Conservation (phyloP, 106 monocot genomes). For the Alisma plantagoaquatica region DNA sequence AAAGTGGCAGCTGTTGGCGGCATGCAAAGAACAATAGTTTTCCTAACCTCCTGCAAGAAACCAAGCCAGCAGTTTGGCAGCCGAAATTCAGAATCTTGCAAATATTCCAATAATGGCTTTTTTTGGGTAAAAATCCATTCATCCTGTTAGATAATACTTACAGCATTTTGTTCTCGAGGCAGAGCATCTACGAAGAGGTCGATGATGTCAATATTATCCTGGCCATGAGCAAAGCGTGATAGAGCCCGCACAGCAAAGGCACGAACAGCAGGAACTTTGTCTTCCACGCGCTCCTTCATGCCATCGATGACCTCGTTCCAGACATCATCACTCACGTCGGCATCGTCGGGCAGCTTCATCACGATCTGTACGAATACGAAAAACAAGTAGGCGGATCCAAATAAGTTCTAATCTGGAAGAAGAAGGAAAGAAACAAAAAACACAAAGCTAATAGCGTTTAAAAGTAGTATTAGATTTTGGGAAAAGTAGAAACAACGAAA, state of each 20-base stretch:
- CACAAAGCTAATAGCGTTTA: not conserved
- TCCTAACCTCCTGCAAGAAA: slow-evolving; percentile 82
- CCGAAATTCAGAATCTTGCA: not conserved
- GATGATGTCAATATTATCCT: slow-evolving; percentile 41
- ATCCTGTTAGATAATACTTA: slow-evolving; percentile 27
- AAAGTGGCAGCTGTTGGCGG: slow-evolving; percentile 54
- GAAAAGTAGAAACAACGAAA: not conserved
- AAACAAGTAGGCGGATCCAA: no score
- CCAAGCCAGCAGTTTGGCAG: slow-evolving; percentile 4
- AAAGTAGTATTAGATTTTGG: not conserved
- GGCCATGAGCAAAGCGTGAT: slow-evolving; percentile 70
- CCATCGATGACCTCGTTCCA: slow-evolving; percentile 91
- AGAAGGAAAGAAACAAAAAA: not conserved
- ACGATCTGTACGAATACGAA: slow-evolving; percentile 84
- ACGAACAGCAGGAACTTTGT: slow-evolving; percentile 75
- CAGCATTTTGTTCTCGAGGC: slow-evolving; percentile 57
- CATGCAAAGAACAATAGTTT: slow-evolving; percentile 58
- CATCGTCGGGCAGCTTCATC: slow-evolving; percentile 79
- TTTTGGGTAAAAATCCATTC: no score
- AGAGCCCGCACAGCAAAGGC: slow-evolving; percentile 75
- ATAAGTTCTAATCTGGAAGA: not conserved
- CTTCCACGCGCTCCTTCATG: slow-evolving; percentile 68
- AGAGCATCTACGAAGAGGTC: slow-evolving; percentile 54
- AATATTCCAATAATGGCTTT: not conserved
- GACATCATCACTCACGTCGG: slow-evolving; percentile 77